Conservation (phyloP, 768 basidiomycete genomes). For the Phallus indusiatus region DNA sequence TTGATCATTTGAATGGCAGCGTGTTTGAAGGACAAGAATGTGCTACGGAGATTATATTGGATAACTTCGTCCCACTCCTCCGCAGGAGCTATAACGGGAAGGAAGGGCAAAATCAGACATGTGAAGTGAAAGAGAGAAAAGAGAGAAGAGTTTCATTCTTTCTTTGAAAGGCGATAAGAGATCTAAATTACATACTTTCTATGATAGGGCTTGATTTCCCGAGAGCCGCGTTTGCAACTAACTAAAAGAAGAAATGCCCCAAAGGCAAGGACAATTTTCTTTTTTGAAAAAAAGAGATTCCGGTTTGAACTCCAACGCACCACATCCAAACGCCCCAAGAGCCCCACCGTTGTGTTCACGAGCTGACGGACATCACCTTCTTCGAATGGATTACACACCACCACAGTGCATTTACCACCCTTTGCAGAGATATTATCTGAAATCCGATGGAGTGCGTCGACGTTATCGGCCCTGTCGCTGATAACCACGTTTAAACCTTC, state of each 20-base stretch:
- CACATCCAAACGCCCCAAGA: conserved; percentile 23
- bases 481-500: conserved; percentile 16
- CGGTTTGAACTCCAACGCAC: conserved; percentile 13
- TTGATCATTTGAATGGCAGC: conserved; percentile 36
- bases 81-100: conserved; percentile 19
- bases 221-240: conserved; percentile 21
- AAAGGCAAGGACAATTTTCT: neutral
- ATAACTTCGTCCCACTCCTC: conserved; percentile 25
- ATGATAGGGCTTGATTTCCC: conserved; percentile 1
- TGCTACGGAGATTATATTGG: conserved; percentile 31
- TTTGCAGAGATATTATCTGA: conserved; percentile 17
- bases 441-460: conserved; percentile 17
- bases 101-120: neutral
- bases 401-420: conserved; percentile 15
- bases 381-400: conserved; percentile 21
- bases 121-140: neutral
- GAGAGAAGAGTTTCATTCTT: neutral
- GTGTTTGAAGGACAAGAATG: conserved; percentile 33
- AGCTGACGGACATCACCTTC: conserved; percentile 23
- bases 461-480: conserved; percentile 18
- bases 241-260: neutral
- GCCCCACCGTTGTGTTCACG: conserved; percentile 17
- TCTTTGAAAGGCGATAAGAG: neutral
- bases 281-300: neutral
- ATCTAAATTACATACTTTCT: neutral